phyloP scores from a whole-genome alignment of 2,329 filamentous ascomycete species.

The Dryadomyces quercus-mongolicae region DNA sequence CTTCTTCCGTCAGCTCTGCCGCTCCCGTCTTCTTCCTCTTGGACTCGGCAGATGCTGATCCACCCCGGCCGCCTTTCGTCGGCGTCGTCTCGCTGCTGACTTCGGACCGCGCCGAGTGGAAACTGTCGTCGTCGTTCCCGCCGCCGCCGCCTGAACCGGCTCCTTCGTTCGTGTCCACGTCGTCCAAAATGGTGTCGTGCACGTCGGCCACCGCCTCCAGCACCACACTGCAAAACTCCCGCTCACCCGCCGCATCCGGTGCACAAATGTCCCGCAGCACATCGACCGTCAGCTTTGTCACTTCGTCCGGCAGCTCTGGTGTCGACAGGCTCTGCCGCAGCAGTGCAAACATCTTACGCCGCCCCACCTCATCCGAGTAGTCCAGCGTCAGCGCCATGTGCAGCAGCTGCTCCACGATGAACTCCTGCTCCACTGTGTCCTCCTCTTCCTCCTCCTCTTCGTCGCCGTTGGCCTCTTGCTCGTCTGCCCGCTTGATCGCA shows the following conservation, averaged over 20 bases:
- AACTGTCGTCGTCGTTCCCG: slow-evolving; percentile 58
- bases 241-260: slow-evolving; percentile 57
- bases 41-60: not conserved
- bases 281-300: slow-evolving; percentile 77
- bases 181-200: slow-evolving; percentile 80
- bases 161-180: slow-evolving; percentile 36
- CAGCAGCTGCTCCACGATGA: slow-evolving; percentile 88
- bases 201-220: slow-evolving; percentile 93
- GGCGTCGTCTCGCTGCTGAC: slow-evolving; percentile 55
- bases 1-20: slow-evolving; percentile 41
- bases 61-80: slow-evolving; percentile 28
- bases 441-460: slow-evolving; percentile 63
- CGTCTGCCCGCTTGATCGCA: slow-evolving; percentile 43
- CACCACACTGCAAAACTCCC: slow-evolving; percentile 74
- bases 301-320: slow-evolving; percentile 80
- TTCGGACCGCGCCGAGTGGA: slow-evolving; percentile 85
- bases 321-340: slow-evolving; percentile 77
- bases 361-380: slow-evolving; percentile 93
- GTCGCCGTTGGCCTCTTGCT: slow-evolving; percentile 38
- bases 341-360: slow-evolving; percentile 89
- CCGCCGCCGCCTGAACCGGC: slow-evolving; percentile 22
- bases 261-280: slow-evolving; percentile 76
- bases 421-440: slow-evolving; percentile 81
- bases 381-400: slow-evolving; percentile 87
- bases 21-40: slow-evolving; percentile 9